Evolutionary conservation across 2,329 filamentous ascomycete genomes (phyloP).

Genomic region (Scorias spongiosa): DNA sequence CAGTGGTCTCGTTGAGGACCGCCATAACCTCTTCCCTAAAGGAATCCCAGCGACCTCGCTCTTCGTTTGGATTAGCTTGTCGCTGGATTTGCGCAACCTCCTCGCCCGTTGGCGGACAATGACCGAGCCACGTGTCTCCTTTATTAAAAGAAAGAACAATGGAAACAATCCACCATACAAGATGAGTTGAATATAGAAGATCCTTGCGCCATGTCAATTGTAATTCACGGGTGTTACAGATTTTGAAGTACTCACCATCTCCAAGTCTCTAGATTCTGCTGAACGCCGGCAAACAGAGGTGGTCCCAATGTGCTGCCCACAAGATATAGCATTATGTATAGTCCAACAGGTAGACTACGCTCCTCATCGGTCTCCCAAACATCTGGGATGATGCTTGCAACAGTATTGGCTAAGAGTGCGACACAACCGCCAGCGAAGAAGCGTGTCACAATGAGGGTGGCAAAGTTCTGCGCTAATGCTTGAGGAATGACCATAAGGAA

Average conservation of each 20-base stretch:
- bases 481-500: conserved; percentile 25
- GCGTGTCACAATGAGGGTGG: conserved; percentile 22
- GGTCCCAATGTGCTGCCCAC: conserved; percentile 22
- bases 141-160: conserved; percentile 25
- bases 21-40: conserved; percentile 19
- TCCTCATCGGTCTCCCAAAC: conserved; percentile 20
- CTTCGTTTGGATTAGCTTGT: conserved; percentile 16
- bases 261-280: conserved; percentile 18
- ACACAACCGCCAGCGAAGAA: conserved; percentile 25
- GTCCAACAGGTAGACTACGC: conserved; percentile 19
- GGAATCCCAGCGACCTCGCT: conserved; percentile 20
- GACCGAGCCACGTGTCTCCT: conserved; percentile 32
- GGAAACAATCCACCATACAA: conserved; percentile 29
- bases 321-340: conserved; percentile 22
- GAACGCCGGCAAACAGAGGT: conserved; percentile 20
- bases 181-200: conserved; percentile 28
- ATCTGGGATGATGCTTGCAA: conserved; percentile 24
- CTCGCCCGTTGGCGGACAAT: conserved; percentile 27
- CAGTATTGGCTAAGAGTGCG: conserved; percentile 20
- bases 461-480: conserved; percentile 23
- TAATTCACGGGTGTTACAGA: background rate
- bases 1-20: conserved; percentile 18
- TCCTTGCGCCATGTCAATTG: conserved; percentile 6
- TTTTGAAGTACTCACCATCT: conserved; percentile 13
- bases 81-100: conserved; percentile 17